Conservation (phyloP, 1,284 basidiomycete species). For the Coniophora puteana region DNA sequence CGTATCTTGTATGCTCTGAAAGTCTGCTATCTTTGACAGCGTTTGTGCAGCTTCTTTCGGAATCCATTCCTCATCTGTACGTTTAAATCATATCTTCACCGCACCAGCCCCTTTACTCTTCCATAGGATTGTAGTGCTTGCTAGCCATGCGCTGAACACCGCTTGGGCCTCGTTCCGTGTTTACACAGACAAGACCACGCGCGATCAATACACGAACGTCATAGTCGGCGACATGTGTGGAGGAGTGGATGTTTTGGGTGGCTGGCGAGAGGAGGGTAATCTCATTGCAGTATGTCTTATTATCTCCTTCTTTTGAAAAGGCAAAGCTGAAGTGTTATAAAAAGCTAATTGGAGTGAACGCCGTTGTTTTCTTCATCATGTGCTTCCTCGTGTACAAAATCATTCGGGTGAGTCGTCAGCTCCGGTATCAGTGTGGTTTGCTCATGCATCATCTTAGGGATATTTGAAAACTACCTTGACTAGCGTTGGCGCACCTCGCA, state of each 20-base stretch:
- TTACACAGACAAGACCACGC: slow-evolving; percentile 22
- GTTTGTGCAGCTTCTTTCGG: slow-evolving; percentile 36
- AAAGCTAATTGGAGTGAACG: slow-evolving; percentile 36
- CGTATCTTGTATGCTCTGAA: slow-evolving; percentile 9
- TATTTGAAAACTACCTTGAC: slow-evolving; percentile 49
- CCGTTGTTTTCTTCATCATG: slow-evolving; percentile 27
- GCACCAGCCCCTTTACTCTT: slow-evolving; percentile 1
- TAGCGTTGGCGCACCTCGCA: slow-evolving; percentile 44
- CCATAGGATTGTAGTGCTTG: slow-evolving; percentile 30
- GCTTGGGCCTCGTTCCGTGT: slow-evolving; percentile 42
- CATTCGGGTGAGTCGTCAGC: slow-evolving; percentile 29
- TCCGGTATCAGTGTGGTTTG: neutral
- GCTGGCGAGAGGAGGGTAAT: slow-evolving; percentile 34
- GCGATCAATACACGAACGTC: slow-evolving; percentile 26
- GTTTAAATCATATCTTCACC: slow-evolving; percentile 7
- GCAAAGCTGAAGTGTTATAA: neutral
- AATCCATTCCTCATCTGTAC: slow-evolving; percentile 46
- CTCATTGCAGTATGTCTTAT: slow-evolving; percentile 31
- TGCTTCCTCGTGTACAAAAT: slow-evolving; percentile 34
- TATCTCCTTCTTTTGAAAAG: neutral
- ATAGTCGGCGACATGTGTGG: slow-evolving; percentile 34
- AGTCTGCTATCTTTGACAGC: neutral
- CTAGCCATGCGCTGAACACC: slow-evolving; percentile 38
- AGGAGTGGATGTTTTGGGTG: slow-evolving; percentile 32
- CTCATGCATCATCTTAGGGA: slow-evolving; percentile 26